phyloP scores from a whole-genome alignment of 2,329 filamentous ascomycete species.

The Ophiostoma ulmi region DNA sequence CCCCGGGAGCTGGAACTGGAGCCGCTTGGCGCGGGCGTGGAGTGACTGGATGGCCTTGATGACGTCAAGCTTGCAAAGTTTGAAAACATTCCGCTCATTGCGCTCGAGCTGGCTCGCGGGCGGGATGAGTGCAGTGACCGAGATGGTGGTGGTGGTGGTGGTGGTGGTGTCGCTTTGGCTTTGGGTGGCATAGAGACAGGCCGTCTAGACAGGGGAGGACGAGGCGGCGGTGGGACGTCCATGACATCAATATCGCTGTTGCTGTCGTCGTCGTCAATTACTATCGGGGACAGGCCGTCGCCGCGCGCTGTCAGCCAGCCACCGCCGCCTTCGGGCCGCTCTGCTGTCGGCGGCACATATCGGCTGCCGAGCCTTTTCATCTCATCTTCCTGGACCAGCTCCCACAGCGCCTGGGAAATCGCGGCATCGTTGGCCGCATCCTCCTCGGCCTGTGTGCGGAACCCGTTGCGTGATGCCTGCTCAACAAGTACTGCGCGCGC shows the following conservation, averaged over 20 bases:
- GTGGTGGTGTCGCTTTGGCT: background rate
- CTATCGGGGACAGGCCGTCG: constrained; percentile 4
- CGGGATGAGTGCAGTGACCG: constrained; percentile 1
- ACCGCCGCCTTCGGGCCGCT: constrained; percentile 47
- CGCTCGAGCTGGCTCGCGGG: constrained; percentile 1
- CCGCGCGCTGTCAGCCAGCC: constrained; percentile 30
- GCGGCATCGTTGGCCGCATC: constrained; percentile 84
- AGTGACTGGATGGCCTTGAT: background rate
- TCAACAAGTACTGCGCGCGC: constrained; percentile 22
- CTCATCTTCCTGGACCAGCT: constrained; percentile 78
- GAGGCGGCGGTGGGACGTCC: background rate
- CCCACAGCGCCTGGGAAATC: constrained; percentile 79
- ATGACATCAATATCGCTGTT: background rate
- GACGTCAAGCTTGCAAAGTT: background rate
- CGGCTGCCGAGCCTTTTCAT: constrained; percentile 49
- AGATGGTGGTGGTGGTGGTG: constrained; percentile 3
- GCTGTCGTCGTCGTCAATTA: constrained; percentile 22
- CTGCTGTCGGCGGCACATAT: constrained; percentile 47
- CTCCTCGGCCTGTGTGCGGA: constrained; percentile 78
- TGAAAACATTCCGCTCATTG: background rate
- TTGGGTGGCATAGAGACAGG: background rate
- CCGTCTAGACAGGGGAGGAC: constrained; percentile 7
- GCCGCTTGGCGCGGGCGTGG: background rate
- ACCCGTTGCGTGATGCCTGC: constrained; percentile 57
- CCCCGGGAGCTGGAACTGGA: background rate